Percentiles rank a stretch among this genome's conserved stretches.
Evolutionary conservation across 192 early-diverging fungal species (phyloP).

Genomic region (Coemansia sp.): DNA sequence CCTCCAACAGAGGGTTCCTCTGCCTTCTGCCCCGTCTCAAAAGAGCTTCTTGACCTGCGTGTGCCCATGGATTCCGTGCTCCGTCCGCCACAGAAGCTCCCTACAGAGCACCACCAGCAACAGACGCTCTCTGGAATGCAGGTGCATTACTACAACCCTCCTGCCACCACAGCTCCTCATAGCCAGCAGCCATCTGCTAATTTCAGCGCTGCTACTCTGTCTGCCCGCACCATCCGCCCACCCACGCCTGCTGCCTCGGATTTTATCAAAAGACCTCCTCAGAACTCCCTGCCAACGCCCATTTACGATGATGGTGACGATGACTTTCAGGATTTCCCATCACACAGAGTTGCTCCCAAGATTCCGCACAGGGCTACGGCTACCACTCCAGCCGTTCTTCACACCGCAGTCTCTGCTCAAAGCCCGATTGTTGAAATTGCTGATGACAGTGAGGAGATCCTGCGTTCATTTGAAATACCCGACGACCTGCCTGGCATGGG

Average conservation of each 20-base stretch:
- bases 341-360: not conserved
- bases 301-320: constrained; percentile 23
- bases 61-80: constrained; percentile 32
- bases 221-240: not conserved
- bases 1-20: constrained; percentile 1
- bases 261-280: not conserved
- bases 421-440: constrained; percentile 1
- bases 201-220: not conserved
- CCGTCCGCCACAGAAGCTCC: not conserved
- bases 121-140: not conserved
- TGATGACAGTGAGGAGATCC: constrained; percentile 21
- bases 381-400: not conserved
- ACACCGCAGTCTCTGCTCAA: not conserved
- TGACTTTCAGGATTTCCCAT: constrained; percentile 27
- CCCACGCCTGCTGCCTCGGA: not conserved
- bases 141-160: not conserved
- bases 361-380: not conserved
- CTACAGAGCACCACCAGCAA: constrained; percentile 11
- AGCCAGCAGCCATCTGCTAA: not conserved
- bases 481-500: constrained; percentile 17
- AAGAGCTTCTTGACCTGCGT: constrained; percentile 30
- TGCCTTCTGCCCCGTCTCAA: constrained; percentile 21
- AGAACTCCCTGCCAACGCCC: not conserved
- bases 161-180: not conserved
- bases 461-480: constrained; percentile 35